A percentile compares a stretch with the other conserved stretches of the same genome.
These are phyloP conservation scores for Diacronema lutheri DNA, from an alignment of 78 protist genomes.

Conservation along the genomic window DNA sequence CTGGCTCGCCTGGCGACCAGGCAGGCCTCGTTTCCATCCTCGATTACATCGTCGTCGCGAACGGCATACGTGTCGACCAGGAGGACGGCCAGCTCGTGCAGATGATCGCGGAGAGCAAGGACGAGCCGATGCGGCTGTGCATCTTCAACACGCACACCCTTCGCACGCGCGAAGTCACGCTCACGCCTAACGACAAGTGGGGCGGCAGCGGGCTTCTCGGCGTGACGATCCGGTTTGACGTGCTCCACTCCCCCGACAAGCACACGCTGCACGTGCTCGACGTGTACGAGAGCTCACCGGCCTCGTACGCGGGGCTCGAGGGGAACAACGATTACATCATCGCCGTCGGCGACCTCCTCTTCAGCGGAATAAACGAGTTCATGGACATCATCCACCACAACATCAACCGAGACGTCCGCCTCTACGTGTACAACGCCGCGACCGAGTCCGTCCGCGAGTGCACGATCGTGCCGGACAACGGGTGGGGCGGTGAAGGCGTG, in stretches of 20 bases:
- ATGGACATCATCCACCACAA: not conserved
- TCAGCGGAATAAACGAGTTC: slow-evolving; percentile 61
- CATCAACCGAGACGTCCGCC: not conserved
- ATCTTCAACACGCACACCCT: slow-evolving; percentile 57
- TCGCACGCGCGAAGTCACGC: not conserved
- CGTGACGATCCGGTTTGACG: slow-evolving; percentile 63
- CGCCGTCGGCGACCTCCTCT: slow-evolving; percentile 60
- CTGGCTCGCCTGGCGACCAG: slow-evolving; percentile 58
- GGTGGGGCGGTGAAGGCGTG: not conserved
- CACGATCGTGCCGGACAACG: not conserved
- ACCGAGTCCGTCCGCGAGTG: slow-evolving; percentile 34
- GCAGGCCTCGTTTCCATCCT: slow-evolving; percentile 68
- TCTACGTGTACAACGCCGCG: slow-evolving; percentile 32
- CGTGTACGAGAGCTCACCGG: slow-evolving; percentile 61
- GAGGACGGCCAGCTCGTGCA: slow-evolving; percentile 63
- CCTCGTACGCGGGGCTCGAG: slow-evolving; percentile 61
- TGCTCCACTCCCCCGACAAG: slow-evolving; percentile 57
- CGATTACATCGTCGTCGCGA: slow-evolving; percentile 72
- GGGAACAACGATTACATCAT: slow-evolving; percentile 67
- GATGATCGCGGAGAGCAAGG: slow-evolving; percentile 30
- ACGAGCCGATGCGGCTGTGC: slow-evolving; percentile 17
- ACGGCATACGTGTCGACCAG: slow-evolving; percentile 39
- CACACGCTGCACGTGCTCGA: slow-evolving; percentile 75
- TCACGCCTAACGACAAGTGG: slow-evolving; percentile 66
- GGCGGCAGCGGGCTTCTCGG: slow-evolving; percentile 83